A percentile compares a stretch with the other conserved stretches of the same genome.
These are phyloP conservation scores for Lichtheimia hyalospora DNA, from an alignment of 371 early-diverging fungal species.

Conservation along the genomic window DNA sequence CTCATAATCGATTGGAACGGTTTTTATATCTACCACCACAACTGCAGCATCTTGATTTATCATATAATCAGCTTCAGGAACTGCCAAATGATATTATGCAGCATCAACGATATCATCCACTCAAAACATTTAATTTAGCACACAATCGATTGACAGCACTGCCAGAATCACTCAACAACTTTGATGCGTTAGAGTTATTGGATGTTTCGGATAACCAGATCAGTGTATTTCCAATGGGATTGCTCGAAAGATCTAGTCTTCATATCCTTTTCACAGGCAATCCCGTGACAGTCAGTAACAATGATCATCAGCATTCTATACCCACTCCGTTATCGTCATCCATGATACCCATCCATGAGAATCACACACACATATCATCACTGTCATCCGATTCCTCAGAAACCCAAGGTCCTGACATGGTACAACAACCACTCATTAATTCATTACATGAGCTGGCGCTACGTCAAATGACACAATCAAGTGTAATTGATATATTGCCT, in stretches of 20 bases:
- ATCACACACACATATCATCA: no score
- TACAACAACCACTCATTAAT: no score
- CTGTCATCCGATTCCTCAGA: no score
- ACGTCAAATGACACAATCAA: no score
- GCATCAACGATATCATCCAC: background rate
- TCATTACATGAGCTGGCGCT: no score
- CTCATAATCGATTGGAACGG: background rate
- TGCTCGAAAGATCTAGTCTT: background rate
- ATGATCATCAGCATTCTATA: no score
- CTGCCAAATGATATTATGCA: background rate
- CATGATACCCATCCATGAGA: no score
- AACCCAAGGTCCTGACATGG: no score
- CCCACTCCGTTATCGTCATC: no score
- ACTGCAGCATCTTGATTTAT: background rate
- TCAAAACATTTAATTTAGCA: background rate
- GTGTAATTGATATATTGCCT: no score
- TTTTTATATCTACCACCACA: background rate
- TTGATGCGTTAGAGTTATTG: background rate
- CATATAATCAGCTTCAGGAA: background rate
- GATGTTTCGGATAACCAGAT: background rate
- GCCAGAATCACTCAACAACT: background rate
- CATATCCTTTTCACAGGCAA: background rate
- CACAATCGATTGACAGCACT: background rate
- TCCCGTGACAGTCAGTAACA: background rate
- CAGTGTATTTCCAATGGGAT: background rate